These are phyloP conservation scores for Pterothamnion heteromorphum DNA, from an alignment of 31 red algal species.

Conservation along the genomic window DNA sequence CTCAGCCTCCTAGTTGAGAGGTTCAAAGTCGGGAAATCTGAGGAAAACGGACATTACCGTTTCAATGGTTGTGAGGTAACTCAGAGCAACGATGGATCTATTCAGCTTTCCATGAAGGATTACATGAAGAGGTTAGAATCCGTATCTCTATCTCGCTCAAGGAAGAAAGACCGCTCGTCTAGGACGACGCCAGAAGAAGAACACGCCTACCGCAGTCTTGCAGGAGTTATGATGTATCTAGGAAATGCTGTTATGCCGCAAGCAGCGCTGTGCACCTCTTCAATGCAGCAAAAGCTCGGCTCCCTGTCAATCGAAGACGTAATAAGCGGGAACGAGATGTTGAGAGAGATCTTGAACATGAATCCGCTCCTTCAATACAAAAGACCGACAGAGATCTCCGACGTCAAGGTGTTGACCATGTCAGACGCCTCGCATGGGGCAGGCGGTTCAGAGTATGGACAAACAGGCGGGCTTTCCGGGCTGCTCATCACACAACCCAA, in stretches of 20 bases:
- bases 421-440: conserved; percentile 19
- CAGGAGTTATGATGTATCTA: conserved; percentile 30
- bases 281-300: conserved; percentile 30
- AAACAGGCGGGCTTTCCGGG: background rate
- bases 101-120: background rate
- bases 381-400: background rate
- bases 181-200: no score
- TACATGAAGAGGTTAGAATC: background rate
- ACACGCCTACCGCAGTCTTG: background rate
- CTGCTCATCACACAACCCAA: background rate
- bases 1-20: background rate
- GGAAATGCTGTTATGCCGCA: background rate
- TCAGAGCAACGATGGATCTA: background rate
- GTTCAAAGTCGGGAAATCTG: background rate
- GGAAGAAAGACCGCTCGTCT: no score
- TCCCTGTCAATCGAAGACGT: background rate
- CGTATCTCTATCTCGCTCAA: no score
- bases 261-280: background rate
- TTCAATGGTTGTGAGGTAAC: background rate
- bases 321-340: conserved; percentile 15
- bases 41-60: no score
- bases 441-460: background rate
- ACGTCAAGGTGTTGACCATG: background rate
- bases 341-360: background rate
- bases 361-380: background rate